These are phyloP conservation scores for Saccharomyces pastorianus DNA, from an alignment of 1,139 yeast genomes.

Conservation along the genomic window DNA sequence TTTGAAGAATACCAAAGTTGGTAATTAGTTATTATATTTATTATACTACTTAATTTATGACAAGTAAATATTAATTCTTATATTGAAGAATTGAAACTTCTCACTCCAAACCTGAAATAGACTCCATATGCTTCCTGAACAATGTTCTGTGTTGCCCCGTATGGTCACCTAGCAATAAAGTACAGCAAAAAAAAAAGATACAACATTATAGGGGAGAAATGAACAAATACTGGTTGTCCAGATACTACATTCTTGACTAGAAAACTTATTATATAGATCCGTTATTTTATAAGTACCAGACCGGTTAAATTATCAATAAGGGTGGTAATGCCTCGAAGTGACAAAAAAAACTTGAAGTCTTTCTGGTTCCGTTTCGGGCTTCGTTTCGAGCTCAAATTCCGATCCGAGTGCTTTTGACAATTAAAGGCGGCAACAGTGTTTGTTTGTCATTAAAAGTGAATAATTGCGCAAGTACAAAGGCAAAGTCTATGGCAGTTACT, in stretches of 20 bases:
- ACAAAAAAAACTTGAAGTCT: not conserved
- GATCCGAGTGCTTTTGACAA: not conserved
- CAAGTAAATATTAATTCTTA: not conserved
- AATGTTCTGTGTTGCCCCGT: not conserved
- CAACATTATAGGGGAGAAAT: not conserved
- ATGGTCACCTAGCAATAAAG: not conserved
- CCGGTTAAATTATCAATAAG: not conserved
- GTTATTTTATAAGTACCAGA: not conserved
- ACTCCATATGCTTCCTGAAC: not conserved
- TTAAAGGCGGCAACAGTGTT: not conserved
- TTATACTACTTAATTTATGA: not conserved
- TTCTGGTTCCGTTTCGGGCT: not conserved
- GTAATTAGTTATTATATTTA: slow-evolving; percentile 6
- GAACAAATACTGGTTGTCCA: not conserved
- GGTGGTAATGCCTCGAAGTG: not conserved
- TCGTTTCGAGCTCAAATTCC: not conserved
- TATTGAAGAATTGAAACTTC: not conserved
- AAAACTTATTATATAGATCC: not conserved
- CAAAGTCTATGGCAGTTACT: too few relatives aligned
- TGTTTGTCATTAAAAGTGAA: too few relatives aligned
- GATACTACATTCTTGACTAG: not conserved
- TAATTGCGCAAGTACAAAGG: too few relatives aligned
- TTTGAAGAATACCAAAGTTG: slow-evolving; percentile 26
- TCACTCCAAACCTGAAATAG: not conserved
- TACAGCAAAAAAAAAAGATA: not conserved